These are phyloP conservation scores for Aspergillus novofumigatus DNA, from an alignment of 2,329 filamentous ascomycete species.

Conservation along the genomic window DNA sequence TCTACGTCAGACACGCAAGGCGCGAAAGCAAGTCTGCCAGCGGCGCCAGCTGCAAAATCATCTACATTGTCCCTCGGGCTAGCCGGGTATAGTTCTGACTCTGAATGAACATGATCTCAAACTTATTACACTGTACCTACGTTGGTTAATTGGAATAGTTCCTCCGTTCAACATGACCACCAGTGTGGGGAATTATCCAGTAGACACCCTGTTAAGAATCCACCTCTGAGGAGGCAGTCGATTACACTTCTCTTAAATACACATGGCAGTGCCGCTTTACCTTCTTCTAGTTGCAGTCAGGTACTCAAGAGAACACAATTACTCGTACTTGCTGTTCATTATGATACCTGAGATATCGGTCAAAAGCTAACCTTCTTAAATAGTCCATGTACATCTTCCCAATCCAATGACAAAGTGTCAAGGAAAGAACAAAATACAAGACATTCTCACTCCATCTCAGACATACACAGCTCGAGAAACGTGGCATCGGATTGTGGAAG, in stretches of 20 bases:
- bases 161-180: background rate
- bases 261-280: background rate
- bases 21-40: conserved; percentile 1
- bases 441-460: background rate
- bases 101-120: conserved; percentile 26
- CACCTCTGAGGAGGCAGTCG: background rate
- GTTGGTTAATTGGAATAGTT: background rate
- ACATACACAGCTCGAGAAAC: background rate
- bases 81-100: conserved; percentile 39
- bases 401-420: background rate
- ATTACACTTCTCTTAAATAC: background rate
- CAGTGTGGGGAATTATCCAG: background rate
- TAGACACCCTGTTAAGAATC: background rate
- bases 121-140: background rate
- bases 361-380: background rate
- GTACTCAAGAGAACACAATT: background rate
- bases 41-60: conserved; percentile 17
- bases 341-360: background rate
- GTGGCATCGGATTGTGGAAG: background rate
- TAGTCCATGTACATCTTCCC: background rate
- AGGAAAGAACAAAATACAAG: background rate
- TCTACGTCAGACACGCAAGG: background rate
- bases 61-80: conserved; percentile 30
- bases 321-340: background rate
- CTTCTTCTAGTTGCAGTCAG: background rate